Base-by-base conservation (phyloP, 305 asterid species). In the Fraxinus platypoda region DNA sequence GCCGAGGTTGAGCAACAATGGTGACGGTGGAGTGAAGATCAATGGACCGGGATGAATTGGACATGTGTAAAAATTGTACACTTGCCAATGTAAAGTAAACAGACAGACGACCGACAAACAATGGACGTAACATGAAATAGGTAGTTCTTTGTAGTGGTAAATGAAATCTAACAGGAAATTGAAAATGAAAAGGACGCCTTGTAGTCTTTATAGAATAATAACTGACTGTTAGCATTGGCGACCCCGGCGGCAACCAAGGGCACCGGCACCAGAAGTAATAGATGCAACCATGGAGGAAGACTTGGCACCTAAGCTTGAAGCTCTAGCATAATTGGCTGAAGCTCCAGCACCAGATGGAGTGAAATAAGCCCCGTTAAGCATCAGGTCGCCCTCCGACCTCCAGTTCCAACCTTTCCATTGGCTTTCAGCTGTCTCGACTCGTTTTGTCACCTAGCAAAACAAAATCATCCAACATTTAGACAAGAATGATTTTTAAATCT, bases 301-400 rank as follows among this genome's bases (percentile, higher is more conserved):
- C 82, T 95, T 95, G 77, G 98, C 98, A 28, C 98, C 97, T 82
- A 95, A 88, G 84, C 98, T 95, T 28, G 98, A 95, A 80, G 98
- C 98, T 88, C 97, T 89, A 8, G 98, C 98, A 31, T 95, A 95
- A 91, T 92, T 95, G 23, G 92, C 93, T 4, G 97, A 91, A 81
- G 98, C 98, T 64, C 98, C 98, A 26, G 98, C 98, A 34, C 98
- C 98, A 1, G 98, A 95, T 49, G 97, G 90, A 46, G 92, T 90
- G 88, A 95, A 95, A 85, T 95, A 95, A 43, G 98, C 98, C 8
- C 98, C 98, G 15, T 95, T 95, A n/a, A 91, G 93, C 97, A 92
- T 91, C 76, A 93, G 88, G 62, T 94, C 98, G 8, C 98, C 98
- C 59, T 90, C 96, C 19, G 98, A 94, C 64, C 98, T 93, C 98